Evolutionary conservation across 2,329 filamentous ascomycete species (phyloP).

Genomic region (Venturia nashicola): DNA sequence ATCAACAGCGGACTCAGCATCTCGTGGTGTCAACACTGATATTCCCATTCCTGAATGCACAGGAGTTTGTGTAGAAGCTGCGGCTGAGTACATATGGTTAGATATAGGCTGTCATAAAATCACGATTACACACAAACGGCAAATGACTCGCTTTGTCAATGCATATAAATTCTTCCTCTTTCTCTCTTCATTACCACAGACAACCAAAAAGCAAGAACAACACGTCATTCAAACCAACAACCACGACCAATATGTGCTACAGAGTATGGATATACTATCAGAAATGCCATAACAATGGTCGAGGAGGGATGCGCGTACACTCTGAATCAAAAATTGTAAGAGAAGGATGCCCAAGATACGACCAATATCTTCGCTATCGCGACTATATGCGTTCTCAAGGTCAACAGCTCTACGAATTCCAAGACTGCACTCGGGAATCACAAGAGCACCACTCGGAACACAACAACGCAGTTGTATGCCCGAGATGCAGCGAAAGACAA

Average conservation of each 20-base stretch:
- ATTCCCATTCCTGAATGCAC: not conserved
- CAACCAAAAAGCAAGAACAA: no score
- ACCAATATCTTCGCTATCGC: not conserved
- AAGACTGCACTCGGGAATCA: not conserved
- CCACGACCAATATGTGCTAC: not conserved
- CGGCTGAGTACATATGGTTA: not conserved
- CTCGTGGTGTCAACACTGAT: no score
- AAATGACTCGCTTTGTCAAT: not conserved
- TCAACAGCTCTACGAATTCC: not conserved
- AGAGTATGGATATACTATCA: not conserved
- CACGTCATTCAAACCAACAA: not conserved
- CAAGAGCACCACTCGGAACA: no score
- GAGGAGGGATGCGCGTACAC: not conserved
- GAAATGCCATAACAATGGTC: not conserved
- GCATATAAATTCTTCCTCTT: not conserved
- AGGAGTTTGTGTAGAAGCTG: not conserved
- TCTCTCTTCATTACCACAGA: not conserved
- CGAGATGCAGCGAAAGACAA: not conserved
- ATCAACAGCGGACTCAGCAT: no score
- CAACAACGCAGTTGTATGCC: not conserved
- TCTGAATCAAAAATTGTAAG: not conserved
- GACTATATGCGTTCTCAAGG: no score
- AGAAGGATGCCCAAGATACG: not conserved
- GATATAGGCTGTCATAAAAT: not conserved
- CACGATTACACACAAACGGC: not conserved